These are phyloP conservation scores for Dalbergia oliveri DNA, from an alignment of 306 rosid species.

Conservation along the genomic window DNA sequence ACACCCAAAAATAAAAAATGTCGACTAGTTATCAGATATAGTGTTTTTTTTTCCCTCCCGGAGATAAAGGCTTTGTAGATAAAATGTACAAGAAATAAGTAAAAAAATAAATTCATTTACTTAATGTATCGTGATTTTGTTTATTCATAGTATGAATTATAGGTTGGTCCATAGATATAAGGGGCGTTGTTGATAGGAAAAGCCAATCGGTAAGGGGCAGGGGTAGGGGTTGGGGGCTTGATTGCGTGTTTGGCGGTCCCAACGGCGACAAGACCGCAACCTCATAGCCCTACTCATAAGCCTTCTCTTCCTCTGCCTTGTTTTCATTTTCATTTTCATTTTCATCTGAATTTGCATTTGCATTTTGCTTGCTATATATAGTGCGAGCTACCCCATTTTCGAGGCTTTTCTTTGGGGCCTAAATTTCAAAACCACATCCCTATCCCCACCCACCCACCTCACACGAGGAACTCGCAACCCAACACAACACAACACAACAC, in stretches of 20 bases:
- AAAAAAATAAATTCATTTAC: too few species aligned
- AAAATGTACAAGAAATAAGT: too few species aligned
- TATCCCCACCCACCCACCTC: background rate
- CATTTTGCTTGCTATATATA: background rate
- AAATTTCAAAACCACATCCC: background rate
- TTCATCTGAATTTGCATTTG: background rate
- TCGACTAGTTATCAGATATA: too few species aligned
- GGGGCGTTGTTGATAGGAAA: too few species aligned
- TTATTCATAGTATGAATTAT: too few species aligned
- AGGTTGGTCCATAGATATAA: too few species aligned
- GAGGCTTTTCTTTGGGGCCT: background rate
- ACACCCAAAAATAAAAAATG: too few species aligned
- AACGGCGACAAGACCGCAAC: constrained; percentile 68
- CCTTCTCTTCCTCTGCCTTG: constrained; percentile 48
- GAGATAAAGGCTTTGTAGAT: too few species aligned
- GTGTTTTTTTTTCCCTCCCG: too few species aligned
- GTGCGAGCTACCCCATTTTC: background rate
- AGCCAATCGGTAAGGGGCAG: background rate
- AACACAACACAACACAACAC: background rate
- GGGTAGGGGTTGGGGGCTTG: background rate
- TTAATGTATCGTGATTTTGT: too few species aligned
- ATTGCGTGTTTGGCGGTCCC: constrained; percentile 51
- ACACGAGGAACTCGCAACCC: too few species aligned
- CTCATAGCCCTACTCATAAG: constrained; percentile 51
- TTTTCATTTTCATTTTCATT: background rate